phyloP scores from a whole-genome alignment of 192 early-diverging fungal species.

The Backusella westeae region DNA sequence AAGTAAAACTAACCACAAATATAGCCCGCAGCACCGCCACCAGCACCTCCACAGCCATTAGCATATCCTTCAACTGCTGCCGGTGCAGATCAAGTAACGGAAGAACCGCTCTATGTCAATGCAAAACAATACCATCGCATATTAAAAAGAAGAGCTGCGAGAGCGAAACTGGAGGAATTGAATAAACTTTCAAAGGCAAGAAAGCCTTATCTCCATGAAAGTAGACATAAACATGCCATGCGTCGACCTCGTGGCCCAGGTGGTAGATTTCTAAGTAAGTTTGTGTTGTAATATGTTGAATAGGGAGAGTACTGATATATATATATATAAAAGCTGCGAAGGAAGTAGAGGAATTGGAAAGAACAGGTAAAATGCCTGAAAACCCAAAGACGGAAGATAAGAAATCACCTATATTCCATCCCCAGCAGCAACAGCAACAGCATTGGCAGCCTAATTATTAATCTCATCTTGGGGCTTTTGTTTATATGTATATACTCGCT shows the following conservation, averaged over 20 bases:
- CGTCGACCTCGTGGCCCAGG: conserved; percentile 96
- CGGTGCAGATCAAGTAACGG: conserved; percentile 13
- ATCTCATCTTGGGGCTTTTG: background rate
- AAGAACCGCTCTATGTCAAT: conserved; percentile 94
- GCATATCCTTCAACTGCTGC: background rate
- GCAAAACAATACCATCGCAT: conserved; percentile 99
- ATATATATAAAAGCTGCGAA: conserved; percentile 45
- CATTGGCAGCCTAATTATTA: background rate
- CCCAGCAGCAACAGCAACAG: background rate
- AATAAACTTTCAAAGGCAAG: conserved; percentile 72
- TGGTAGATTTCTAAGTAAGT: conserved; percentile 84
- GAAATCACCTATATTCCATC: background rate
- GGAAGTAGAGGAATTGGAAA: conserved; percentile 68
- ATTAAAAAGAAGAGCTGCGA: conserved; percentile 88
- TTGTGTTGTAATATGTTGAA: too few relatives aligned
- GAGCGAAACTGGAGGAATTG: conserved; percentile 78
- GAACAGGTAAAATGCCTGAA: conserved; percentile 28
- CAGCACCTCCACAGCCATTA: background rate
- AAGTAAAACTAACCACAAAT: background rate
- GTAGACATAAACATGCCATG: conserved; percentile 97
- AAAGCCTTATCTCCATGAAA: conserved; percentile 97
- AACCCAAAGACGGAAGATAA: background rate
- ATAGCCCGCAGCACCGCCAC: background rate
- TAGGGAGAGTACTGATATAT: background rate
- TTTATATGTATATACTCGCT: background rate